A percentile compares a stretch with the other conserved stretches of the same genome.
phyloP scores from a whole-genome alignment of 441 rosid genomes.

The Theobroma grandiflorum region DNA sequence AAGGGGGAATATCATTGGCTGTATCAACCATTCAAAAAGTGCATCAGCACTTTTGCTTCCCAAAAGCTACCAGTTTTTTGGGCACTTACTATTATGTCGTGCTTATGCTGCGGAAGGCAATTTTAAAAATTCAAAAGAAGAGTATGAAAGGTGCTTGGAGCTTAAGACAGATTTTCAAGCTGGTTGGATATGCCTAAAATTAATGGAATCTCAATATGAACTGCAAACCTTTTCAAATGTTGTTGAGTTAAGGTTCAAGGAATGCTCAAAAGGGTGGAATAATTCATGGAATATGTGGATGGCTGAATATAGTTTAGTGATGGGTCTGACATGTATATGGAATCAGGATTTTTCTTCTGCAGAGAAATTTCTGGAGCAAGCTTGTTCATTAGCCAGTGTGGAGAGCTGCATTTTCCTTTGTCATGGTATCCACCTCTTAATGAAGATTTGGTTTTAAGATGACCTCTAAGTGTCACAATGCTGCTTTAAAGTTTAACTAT shows the following conservation, averaged over 20 bases:
- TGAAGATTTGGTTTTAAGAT: slow-evolving; percentile 7
- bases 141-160: slow-evolving; percentile 72
- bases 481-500: slow-evolving; percentile 11
- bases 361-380: slow-evolving; percentile 68
- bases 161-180: slow-evolving; percentile 77
- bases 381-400: slow-evolving; percentile 60
- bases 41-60: slow-evolving; percentile 78
- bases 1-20: slow-evolving; percentile 50
- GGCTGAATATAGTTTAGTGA: slow-evolving; percentile 60
- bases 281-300: slow-evolving; percentile 69
- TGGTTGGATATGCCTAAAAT: slow-evolving; percentile 84
- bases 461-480: slow-evolving; percentile 4
- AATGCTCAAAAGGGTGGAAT: slow-evolving; percentile 51
- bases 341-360: slow-evolving; percentile 65
- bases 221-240: slow-evolving; percentile 55
- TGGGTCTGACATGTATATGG: slow-evolving; percentile 62
- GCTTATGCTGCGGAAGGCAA: slow-evolving; percentile 75
- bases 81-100: slow-evolving; percentile 80
- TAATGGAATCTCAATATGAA: slow-evolving; percentile 70
- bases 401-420: slow-evolving; percentile 84
- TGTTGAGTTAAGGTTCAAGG: slow-evolving; percentile 58
- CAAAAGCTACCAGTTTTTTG: slow-evolving; percentile 64
- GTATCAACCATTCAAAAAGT: slow-evolving; percentile 58
- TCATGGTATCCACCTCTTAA: slow-evolving; percentile 59
- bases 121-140: slow-evolving; percentile 51